phyloP scores from a whole-genome alignment of 352 stramenopile species.

The Globisporangium uncinulatum region DNA sequence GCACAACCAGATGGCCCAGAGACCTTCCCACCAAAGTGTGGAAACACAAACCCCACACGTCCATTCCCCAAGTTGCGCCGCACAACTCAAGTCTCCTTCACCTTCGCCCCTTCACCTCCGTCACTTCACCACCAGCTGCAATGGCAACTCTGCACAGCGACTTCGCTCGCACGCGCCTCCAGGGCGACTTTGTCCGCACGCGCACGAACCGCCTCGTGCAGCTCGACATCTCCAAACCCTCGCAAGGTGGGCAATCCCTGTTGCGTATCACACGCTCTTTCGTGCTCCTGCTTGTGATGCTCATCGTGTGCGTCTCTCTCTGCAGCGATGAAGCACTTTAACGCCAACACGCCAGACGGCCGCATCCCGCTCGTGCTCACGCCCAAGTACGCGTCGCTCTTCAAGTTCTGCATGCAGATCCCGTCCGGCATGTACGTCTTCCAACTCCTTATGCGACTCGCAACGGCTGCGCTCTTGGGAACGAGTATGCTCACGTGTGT shows the following conservation, averaged over 20 bases:
- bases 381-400: constrained; percentile 43
- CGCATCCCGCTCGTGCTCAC: constrained; percentile 64
- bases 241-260: neutral
- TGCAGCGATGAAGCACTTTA: constrained; percentile 43
- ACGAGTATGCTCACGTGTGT: no score
- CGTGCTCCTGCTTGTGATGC: no score
- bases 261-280: no score
- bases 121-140: neutral
- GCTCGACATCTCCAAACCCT: constrained; percentile 4
- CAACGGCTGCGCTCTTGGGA: no score
- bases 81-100: no score
- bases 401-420: constrained; percentile 52
- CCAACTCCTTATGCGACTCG: neutral
- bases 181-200: neutral
- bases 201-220: constrained; percentile 4
- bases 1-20: no score
- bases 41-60: no score
- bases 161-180: neutral
- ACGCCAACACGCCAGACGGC: constrained; percentile 41
- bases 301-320: neutral
- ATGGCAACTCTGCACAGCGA: neutral
- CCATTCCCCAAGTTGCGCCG: no score
- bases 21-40: no score
- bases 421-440: constrained; percentile 47
- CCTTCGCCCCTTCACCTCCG: no score